phyloP scores from a whole-genome alignment of 495 filamentous ascomycete species.

The Pseudomonodictys pantanalensis region DNA sequence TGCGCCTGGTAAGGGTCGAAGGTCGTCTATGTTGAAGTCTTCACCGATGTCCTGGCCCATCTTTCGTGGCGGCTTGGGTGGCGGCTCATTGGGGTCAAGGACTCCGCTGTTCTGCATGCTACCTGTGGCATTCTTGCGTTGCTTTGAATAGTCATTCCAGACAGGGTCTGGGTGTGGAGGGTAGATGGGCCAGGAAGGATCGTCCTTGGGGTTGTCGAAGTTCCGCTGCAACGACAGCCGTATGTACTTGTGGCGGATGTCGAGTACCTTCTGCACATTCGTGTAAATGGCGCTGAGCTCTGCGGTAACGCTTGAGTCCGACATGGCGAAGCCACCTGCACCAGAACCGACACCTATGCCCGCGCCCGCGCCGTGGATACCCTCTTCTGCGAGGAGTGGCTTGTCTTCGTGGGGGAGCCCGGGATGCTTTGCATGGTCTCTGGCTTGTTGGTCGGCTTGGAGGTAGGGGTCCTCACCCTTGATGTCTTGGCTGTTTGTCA shows the following conservation, averaged over 20 bases:
- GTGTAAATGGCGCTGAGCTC: constrained; percentile 82
- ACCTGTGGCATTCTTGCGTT: constrained; percentile 38
- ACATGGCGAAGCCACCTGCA: constrained; percentile 50
- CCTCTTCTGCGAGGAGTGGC: constrained; percentile 47
- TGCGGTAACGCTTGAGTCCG: constrained; percentile 68
- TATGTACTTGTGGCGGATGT: constrained; percentile 87
- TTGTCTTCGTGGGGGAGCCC: constrained; percentile 50
- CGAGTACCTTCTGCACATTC: constrained; percentile 78
- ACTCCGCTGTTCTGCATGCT: constrained; percentile 58
- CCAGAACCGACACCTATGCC: constrained; percentile 51
- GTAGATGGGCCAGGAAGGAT: constrained; percentile 81
- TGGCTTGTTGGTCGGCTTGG: constrained; percentile 47
- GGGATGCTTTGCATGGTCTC: constrained; percentile 47
- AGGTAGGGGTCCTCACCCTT: constrained; percentile 32
- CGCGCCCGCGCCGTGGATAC: constrained; percentile 51
- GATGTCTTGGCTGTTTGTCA: background rate
- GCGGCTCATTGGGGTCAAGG: constrained; percentile 34
- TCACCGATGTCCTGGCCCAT: constrained; percentile 87
- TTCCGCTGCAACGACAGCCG: constrained; percentile 77
- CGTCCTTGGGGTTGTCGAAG: constrained; percentile 81
- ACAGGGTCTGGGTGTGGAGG: constrained; percentile 85
- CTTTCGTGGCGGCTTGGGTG: constrained; percentile 59
- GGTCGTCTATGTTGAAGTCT: constrained; percentile 80
- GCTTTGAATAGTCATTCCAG: constrained; percentile 69
- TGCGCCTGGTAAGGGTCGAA: constrained; percentile 64